A percentile compares a stretch with the other conserved stretches of the same genome.
These are phyloP conservation scores for Populus ilicifolia DNA, from an alignment of 345 rosid genomes.

Conservation along the genomic window DNA sequence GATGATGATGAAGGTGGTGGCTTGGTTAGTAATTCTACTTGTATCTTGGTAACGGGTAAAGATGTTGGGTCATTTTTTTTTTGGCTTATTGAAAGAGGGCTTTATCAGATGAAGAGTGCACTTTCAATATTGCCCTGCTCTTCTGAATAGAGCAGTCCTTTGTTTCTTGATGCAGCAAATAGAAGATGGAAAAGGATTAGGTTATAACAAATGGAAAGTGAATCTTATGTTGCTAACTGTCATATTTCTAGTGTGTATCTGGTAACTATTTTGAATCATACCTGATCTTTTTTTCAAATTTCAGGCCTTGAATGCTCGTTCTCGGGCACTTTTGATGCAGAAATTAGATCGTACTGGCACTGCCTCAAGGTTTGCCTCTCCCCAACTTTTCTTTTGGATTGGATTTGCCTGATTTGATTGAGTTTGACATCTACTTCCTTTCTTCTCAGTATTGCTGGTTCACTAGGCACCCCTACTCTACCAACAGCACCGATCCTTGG, in stretches of 20 bases:
- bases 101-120: not conserved
- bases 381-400: not conserved
- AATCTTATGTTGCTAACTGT: not conserved
- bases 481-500: constrained; percentile 43
- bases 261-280: constrained; percentile 1
- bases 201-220: not conserved
- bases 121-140: not conserved
- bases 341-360: constrained; percentile 90
- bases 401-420: not conserved
- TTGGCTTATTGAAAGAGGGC: not conserved
- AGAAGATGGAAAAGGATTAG: not conserved
- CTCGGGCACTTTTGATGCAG: constrained; percentile 85
- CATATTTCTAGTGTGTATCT: not conserved
- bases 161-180: not conserved
- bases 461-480: constrained; percentile 34
- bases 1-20: constrained; percentile 98
- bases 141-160: not conserved
- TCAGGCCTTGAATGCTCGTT: constrained; percentile 85
- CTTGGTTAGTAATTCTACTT: constrained; percentile 57
- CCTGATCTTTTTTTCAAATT: constrained; percentile 12
- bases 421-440: constrained; percentile 3
- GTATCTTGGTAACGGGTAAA: not conserved
- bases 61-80: not conserved
- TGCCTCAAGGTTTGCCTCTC: constrained; percentile 56
- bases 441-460: constrained; percentile 32